Base-by-base conservation (phyloP, 2,329 filamentous ascomycete species). In the Penicillium aurantiogriseum region DNA sequence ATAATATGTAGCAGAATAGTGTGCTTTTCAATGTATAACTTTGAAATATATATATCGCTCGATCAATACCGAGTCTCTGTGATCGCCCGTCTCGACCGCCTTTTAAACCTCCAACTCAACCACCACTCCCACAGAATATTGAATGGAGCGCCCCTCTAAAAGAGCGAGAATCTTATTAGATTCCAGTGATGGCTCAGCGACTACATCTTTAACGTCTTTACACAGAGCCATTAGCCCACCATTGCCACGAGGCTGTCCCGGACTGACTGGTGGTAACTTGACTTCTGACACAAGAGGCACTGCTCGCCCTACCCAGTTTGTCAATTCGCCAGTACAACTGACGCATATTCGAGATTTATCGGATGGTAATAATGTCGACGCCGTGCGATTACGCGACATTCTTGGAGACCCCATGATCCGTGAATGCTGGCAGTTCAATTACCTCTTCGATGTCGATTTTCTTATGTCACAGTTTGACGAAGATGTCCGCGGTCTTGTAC, bases 341-440 rank as follows among this genome's bases (percentile, higher is more conserved):
- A 92, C 88, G 0, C 81, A 80, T 58, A 87, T 94, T 53, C 79
- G 78, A 29, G 88, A 89, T 64, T 76, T 92, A 0, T 79, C 85
- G 2, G 71, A 78, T 2, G 71, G 76, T 1, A 74, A 81, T 59
- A 94, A 95, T 74, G 75, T 79, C 25, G 89, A 88, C 70, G 80
- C 89, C 0, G 74, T 93, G 35, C 81, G 79, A 1, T 77, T 94
- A 10, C 75, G 77, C 5, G 88, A 91, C 57, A 80, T 95, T 6
- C 79, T 95, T 1, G 85, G 88, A 0, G 86, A 92, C 69, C 88
- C 89, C 0, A 78, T 91, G 60, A 90, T 94, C 54, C 81, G 83
- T 39, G 81, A 83, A 70, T 81, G 80, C 56, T 84, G 82, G 81
- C 76, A 82, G 44, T 84, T 84, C 65, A 84, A 84, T 58, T 84